These are phyloP conservation scores for Aspergillus alliaceus DNA, from an alignment of 2,329 filamentous ascomycete species.

Conservation along the genomic window DNA sequence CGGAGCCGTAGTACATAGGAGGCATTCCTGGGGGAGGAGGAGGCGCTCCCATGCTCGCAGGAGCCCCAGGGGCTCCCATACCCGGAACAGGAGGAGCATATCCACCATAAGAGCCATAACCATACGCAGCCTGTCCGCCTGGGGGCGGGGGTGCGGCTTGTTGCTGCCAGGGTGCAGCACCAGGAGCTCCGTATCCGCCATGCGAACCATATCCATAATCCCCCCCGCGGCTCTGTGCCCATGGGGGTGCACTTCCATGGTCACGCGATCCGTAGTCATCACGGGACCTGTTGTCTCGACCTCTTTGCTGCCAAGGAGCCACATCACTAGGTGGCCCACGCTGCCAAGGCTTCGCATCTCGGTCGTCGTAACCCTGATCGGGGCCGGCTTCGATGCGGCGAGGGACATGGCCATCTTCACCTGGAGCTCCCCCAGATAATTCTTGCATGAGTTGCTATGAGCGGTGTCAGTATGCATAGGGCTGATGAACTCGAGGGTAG, in stretches of 20 bases:
- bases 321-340: conserved; percentile 77
- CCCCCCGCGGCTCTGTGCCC: conserved; percentile 44
- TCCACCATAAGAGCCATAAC: conserved; percentile 56
- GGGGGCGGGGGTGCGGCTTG: conserved; percentile 46
- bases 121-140: conserved; percentile 51
- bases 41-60: conserved; percentile 43
- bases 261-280: conserved; percentile 48
- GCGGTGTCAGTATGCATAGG: conserved; percentile 41
- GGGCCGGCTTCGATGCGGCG: conserved; percentile 86
- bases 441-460: conserved; percentile 93
- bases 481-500: not conserved
- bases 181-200: conserved; percentile 41
- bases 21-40: conserved; percentile 49
- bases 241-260: conserved; percentile 36
- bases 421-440: conserved; percentile 71
- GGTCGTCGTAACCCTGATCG: conserved; percentile 50
- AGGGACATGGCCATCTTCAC: conserved; percentile 59
- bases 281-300: conserved; percentile 54
- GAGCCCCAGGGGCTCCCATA: conserved; percentile 57
- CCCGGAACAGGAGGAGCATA: conserved; percentile 45
- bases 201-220: conserved; percentile 44
- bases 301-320: conserved; percentile 71
- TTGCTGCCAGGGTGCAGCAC: conserved; percentile 65
- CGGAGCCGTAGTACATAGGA: conserved; percentile 39
- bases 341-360: conserved; percentile 80